Conservation (phyloP, 2,329 filamentous ascomycete species). For the Fusarium annulatum region DNA sequence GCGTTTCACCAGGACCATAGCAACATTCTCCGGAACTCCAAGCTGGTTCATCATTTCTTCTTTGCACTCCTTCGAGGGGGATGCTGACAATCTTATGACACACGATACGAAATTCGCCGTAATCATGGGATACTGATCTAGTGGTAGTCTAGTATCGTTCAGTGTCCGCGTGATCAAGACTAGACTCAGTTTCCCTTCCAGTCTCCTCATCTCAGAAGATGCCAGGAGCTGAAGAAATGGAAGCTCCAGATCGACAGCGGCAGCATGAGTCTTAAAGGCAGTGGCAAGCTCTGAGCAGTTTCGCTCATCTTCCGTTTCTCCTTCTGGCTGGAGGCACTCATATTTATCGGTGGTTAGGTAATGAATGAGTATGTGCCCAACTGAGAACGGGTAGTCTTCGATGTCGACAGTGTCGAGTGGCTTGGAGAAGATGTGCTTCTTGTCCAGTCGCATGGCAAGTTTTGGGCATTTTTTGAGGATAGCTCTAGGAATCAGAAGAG, state of each 20-base stretch:
- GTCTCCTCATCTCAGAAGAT: neutral
- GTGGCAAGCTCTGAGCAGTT: neutral
- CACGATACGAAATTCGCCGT: neutral
- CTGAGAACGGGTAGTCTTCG: neutral
- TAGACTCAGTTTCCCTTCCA: neutral
- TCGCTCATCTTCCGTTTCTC: neutral
- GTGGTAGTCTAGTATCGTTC: neutral
- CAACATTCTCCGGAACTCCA: neutral
- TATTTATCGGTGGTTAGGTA: conserved; percentile 3
- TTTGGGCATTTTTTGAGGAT: neutral
- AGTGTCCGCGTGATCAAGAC: rapidly evolving
- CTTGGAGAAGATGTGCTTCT: neutral
- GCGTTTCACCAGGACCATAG: neutral
- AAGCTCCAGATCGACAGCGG: neutral
- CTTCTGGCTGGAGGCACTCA: neutral
- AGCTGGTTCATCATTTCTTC: neutral
- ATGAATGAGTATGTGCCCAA: neutral
- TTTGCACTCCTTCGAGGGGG: neutral
- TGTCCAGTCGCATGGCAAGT: neutral
- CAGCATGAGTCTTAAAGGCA: neutral
- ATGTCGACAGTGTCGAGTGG: neutral
- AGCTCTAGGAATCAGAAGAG: neutral
- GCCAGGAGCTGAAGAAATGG: neutral
- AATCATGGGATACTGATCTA: neutral
- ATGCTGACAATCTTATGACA: rapidly evolving